Evolutionary conservation across 371 early-diverging fungal genomes (phyloP), one percentile per base, ranked within the genome.

Genomic region (Chytridiales sp.): DNA sequence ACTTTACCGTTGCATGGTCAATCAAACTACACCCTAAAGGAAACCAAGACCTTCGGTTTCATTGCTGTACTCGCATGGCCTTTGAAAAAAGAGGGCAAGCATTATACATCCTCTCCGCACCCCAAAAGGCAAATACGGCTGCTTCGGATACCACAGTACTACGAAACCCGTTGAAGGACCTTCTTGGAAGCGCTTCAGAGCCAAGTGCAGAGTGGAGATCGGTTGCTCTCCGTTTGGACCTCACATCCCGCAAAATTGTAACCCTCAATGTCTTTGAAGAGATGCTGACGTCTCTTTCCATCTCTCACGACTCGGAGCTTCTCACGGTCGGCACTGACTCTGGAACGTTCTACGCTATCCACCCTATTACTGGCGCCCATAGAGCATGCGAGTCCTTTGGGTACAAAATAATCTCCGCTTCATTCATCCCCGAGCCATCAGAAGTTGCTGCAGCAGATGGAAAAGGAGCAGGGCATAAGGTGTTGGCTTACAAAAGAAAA

Each of bases 1-100:
- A 44, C 1, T n/a, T 56, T 24, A 32, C 57, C 11, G 26, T 56
- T 44, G 26, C 47, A 8, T 56, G 57, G 57, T 9, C 44, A 21
- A 31, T 34, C 27, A 22, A 29, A 22, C 24, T 56, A 26, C 57
- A 56, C 34, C n/a, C 21, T n/a, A n/a, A n/a, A n/a, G n/a, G n/a
- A n/a, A n/a, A n/a, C n/a, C n/a, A n/a, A n/a, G n/a, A n/a, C n/a
- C n/a, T n/a, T n/a, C n/a, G n/a, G n/a, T n/a, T n/a, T n/a, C n/a
- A n/a, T n/a, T n/a, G n/a, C n/a, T n/a, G n/a, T n/a, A n/a, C n/a
- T n/a, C n/a, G n/a, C n/a, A n/a, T n/a, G n/a, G n/a, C n/a, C n/a
- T n/a, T n/a, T n/a, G n/a, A n/a, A n/a, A n/a, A n/a, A n/a, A n/a
- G n/a, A n/a, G n/a, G n/a, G n/a, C n/a, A n/a, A n/a, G n/a, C n/a